A percentile compares a stretch with the other conserved stretches of the same genome.
Evolutionary conservation across 2,329 filamentous ascomycete genomes (phyloP).

Genomic region (Hysterium pulicare): DNA sequence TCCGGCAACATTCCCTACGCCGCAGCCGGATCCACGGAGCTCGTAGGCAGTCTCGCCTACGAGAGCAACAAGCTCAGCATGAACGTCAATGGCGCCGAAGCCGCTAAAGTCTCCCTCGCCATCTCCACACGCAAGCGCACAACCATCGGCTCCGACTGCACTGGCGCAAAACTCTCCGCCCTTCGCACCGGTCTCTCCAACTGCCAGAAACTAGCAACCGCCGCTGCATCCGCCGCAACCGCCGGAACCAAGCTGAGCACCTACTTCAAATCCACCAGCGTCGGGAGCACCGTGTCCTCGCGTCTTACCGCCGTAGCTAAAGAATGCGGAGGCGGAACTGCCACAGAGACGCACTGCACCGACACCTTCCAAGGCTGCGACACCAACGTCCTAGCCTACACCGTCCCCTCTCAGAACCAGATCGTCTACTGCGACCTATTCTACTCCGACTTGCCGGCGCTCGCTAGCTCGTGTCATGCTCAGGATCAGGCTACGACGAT

Average conservation of each 20-base stretch:
- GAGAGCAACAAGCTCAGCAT: constrained; percentile 58
- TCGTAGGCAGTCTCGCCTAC: constrained; percentile 56
- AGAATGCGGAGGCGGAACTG: constrained; percentile 53
- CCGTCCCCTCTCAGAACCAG: constrained; percentile 51
- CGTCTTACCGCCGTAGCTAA: constrained; percentile 44
- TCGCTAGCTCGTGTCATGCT: constrained; percentile 54
- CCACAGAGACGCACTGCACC: constrained; percentile 56
- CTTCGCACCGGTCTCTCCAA: constrained; percentile 53
- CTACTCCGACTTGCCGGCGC: constrained; percentile 53
- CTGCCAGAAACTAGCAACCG: constrained; percentile 52
- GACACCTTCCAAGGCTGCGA: constrained; percentile 55
- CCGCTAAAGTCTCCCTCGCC: constrained; percentile 47
- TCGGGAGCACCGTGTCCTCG: constrained; percentile 34
- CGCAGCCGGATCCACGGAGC: constrained; percentile 49
- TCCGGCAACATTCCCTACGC: constrained; percentile 43
- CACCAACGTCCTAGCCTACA: constrained; percentile 56
- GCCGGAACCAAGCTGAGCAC: constrained; percentile 53
- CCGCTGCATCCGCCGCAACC: constrained; percentile 47
- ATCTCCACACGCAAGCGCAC: constrained; percentile 53
- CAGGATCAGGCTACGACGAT: constrained; percentile 65
- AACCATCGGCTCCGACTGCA: constrained; percentile 53
- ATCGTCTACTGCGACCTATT: constrained; percentile 62
- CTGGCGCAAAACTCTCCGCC: constrained; percentile 43
- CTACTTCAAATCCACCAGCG: constrained; percentile 62
- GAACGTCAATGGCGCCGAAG: constrained; percentile 55